Conservation (phyloP, 1,284 basidiomycete genomes). For the Irpex sp. region DNA sequence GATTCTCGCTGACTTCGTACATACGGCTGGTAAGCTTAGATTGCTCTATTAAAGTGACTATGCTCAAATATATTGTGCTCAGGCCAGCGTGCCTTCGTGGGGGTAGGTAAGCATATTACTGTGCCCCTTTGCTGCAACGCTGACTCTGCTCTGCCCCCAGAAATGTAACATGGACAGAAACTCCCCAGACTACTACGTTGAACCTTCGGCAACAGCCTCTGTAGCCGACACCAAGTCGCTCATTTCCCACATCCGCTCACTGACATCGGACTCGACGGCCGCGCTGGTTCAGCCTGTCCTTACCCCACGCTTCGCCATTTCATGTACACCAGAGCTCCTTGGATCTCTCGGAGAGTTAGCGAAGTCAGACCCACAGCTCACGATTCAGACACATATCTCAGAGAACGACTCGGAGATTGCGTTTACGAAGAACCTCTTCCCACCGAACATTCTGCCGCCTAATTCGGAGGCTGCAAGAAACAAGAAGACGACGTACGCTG, state of each 20-base stretch:
- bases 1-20: slow-evolving; percentile 75
- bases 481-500: slow-evolving; percentile 55
- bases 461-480: not conserved
- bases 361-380: slow-evolving; percentile 50
- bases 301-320: slow-evolving; percentile 94
- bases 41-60: slow-evolving; percentile 4
- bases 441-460: slow-evolving; percentile 6
- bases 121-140: not conserved
- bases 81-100: slow-evolving; percentile 89
- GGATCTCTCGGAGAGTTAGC: slow-evolving; percentile 60
- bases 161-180: slow-evolving; percentile 96
- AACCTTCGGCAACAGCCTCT: slow-evolving; percentile 57
- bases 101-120: slow-evolving; percentile 43
- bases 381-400: slow-evolving; percentile 91
- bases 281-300: slow-evolving; percentile 84
- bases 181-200: slow-evolving; percentile 69
- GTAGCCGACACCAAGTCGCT: slow-evolving; percentile 59
- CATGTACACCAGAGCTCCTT: slow-evolving; percentile 79
- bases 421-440: slow-evolving; percentile 65
- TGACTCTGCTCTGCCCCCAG: slow-evolving; percentile 32
- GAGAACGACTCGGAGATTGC: slow-evolving; percentile 82
- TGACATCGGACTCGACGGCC: slow-evolving; percentile 29
- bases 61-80: not conserved
- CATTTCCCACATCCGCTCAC: slow-evolving; percentile 63
- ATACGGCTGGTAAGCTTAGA: slow-evolving; percentile 48